Percentiles rank a stretch among this genome's conserved stretches.
Evolutionary conservation across 768 basidiomycete species (phyloP).

Genomic region (Xerocomellus chrysenteron): DNA sequence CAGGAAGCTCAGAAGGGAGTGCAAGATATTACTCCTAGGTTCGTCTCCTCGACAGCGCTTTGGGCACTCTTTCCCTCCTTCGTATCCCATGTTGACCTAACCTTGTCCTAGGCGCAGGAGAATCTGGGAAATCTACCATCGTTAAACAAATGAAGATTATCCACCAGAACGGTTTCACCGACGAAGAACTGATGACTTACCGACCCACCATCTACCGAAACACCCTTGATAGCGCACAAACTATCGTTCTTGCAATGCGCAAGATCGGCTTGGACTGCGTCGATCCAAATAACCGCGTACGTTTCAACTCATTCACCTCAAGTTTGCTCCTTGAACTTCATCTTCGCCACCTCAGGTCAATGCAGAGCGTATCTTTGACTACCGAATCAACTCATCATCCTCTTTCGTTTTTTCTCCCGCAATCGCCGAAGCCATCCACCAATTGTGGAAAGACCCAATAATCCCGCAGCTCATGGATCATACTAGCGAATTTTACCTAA

Average conservation of each 20-base stretch:
- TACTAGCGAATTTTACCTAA: constrained; percentile 80
- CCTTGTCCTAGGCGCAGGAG: constrained; percentile 74
- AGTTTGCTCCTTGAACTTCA: neutral
- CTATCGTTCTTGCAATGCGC: constrained; percentile 80
- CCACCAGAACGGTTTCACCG: constrained; percentile 86
- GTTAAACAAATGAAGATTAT: constrained; percentile 99
- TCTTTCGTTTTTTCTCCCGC: constrained; percentile 54
- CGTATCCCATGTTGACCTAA: neutral
- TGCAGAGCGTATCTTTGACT: constrained; percentile 63
- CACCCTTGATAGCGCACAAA: constrained; percentile 86
- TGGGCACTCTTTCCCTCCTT: constrained; percentile 10
- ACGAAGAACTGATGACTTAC: constrained; percentile 73
- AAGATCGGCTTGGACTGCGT: constrained; percentile 81
- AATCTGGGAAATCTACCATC: constrained; percentile 93
- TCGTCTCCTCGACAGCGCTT: constrained; percentile 29
- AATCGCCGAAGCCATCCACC: constrained; percentile 64
- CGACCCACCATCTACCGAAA: constrained; percentile 81
- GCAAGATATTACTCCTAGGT: constrained; percentile 93
- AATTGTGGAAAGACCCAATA: constrained; percentile 70
- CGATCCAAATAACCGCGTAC: constrained; percentile 59
- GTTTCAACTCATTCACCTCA: neutral
- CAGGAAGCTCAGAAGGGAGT: constrained; percentile 78
- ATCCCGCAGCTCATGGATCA: constrained; percentile 53
- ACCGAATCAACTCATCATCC: constrained; percentile 43
- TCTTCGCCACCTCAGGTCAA: constrained; percentile 34